These are phyloP conservation scores for Acanthamoeba lenticulata DNA, from an alignment of 208 protist species.

Conservation along the genomic window DNA sequence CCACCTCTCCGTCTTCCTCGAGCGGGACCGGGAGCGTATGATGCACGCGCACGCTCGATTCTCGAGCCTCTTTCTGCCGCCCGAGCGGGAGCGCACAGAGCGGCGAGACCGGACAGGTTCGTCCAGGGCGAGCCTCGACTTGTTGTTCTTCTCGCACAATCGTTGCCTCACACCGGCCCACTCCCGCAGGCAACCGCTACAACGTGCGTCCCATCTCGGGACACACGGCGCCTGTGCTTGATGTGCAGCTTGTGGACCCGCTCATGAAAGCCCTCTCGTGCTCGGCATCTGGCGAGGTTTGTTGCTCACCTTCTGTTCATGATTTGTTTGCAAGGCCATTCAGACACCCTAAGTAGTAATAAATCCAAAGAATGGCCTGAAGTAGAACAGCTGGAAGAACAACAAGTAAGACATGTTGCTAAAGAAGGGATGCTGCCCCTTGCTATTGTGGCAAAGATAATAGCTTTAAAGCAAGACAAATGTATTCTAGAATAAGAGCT, in stretches of 20 bases:
- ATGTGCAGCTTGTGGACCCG: not conserved
- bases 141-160: not conserved
- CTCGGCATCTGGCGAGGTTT: not conserved
- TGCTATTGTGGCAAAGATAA: too few relatives aligned
- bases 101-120: conserved; percentile 4
- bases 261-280: conserved; percentile 49
- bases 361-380: too few relatives aligned
- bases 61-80: not conserved
- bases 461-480: too few relatives aligned
- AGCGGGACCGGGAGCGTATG: not conserved
- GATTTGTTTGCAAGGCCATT: too few relatives aligned
- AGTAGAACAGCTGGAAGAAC: too few relatives aligned
- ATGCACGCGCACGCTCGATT: not conserved
- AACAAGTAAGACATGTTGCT: too few relatives aligned
- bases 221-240: not conserved
- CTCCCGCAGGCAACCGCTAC: not conserved
- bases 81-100: conserved; percentile 37
- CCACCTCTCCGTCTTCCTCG: conserved; percentile 21
- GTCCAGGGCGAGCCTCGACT: too few relatives aligned
- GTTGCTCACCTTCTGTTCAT: not conserved
- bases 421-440: too few relatives aligned
- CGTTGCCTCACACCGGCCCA: not conserved
- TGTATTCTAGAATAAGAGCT: too few relatives aligned
- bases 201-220: not conserved
- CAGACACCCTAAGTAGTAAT: too few relatives aligned